Base-by-base conservation (phyloP, 441 rosid species). In the Populus hybrid region DNA sequence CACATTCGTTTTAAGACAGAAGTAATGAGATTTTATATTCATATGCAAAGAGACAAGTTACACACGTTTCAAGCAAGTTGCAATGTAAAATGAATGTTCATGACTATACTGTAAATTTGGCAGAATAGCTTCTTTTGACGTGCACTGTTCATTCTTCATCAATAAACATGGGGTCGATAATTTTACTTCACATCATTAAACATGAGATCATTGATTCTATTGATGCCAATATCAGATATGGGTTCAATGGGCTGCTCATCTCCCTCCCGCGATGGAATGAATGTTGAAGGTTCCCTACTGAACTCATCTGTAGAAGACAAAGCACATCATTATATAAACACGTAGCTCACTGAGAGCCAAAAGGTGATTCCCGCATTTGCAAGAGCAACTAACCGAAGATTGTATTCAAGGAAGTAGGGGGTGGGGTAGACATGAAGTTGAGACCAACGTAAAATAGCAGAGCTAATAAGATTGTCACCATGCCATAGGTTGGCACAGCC, bases 391-490 rank as follows among this genome's bases (percentile, higher is more conserved):
- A 46, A 88, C 97, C 99, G 76, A 85, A 93, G 72, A 93, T 83
- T 24, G 91, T 84, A 81, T 74, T 83, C 36, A 85, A 81, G 73
- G 97, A 92, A 72, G 95, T 87, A 59, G 89, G 87, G 11, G 89
- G 87, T 65, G 97, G 88, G 36, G 93, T 88, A 6, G 98, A 85
- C 77, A 89, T 79, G 89, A 93, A 91, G 85, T 90, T 95, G 85
- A 94, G 93, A 78, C 99, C 98, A 46, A 90, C 70, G 76, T 93
- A 92, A 77, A 93, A 87, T 35, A 42, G 73, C 72, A 92, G 78
- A 38, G 87, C 93, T 66, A 90, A 81, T 14, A 86, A 28, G 71
- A 89, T 23, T 10, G 86, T 84, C 73, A 92, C 92, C 86, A 88
- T 88, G 5, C 86, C 70, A 81, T 91, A 93, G 5, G 89, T 89